A percentile compares a stretch with the other conserved stretches of the same genome.
Conservation (phyloP, 768 basidiomycete species). For the Tricholoma sp. region DNA sequence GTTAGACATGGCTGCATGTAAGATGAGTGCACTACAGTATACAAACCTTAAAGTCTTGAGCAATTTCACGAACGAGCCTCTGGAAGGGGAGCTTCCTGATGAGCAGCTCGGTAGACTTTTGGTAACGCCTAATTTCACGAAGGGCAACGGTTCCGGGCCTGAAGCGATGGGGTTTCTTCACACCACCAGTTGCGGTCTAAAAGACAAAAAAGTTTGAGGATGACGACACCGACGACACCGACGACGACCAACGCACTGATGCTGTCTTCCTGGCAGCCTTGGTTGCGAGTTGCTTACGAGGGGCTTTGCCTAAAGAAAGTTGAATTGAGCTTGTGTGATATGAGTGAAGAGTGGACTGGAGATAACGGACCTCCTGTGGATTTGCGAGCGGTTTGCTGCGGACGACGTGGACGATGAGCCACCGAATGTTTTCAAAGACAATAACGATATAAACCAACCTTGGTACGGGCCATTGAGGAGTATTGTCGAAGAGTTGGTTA, state of each 20-base stretch:
- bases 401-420: slow-evolving; percentile 22
- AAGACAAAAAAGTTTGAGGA: slow-evolving; percentile 12
- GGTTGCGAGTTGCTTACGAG: slow-evolving; percentile 92
- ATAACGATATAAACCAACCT: slow-evolving; percentile 40
- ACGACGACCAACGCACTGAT: slow-evolving; percentile 41
- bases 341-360: slow-evolving; percentile 12
- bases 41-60: slow-evolving; percentile 91
- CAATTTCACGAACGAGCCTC: slow-evolving; percentile 93
- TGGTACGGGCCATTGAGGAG: slow-evolving; percentile 78
- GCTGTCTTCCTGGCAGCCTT: slow-evolving; percentile 93
- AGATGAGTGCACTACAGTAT: background rate
- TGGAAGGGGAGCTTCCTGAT: slow-evolving; percentile 99
- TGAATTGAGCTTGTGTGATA: slow-evolving; percentile 9
- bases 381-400: slow-evolving; percentile 97
- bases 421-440: background rate
- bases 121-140: slow-evolving; percentile 97
- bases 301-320: slow-evolving; percentile 66
- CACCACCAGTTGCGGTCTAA: slow-evolving; percentile 85
- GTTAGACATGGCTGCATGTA: slow-evolving; percentile 2
- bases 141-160: slow-evolving; percentile 97
- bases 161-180: slow-evolving; percentile 99
- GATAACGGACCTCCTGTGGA: slow-evolving; percentile 85
- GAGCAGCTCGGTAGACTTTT: slow-evolving; percentile 97
- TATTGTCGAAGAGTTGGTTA: slow-evolving; percentile 16
- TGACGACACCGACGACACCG: slow-evolving; percentile 21